Percentiles rank a stretch among this genome's conserved stretches.
Conservation (phyloP, 2,329 filamentous ascomycete genomes). For the Penicillium corylophilum region DNA sequence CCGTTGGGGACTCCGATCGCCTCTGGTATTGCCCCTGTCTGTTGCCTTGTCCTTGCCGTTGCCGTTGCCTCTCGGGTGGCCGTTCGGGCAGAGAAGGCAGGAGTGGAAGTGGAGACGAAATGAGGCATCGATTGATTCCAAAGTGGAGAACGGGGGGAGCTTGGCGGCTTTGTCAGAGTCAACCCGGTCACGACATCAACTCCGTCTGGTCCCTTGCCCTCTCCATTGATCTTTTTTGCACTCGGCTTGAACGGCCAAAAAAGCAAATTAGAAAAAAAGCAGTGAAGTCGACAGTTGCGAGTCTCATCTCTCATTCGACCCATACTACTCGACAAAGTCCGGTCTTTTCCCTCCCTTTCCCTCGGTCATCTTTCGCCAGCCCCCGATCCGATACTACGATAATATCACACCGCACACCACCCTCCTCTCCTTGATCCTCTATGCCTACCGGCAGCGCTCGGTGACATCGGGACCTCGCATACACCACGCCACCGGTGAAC, state of each 20-base stretch:
- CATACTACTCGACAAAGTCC: neutral
- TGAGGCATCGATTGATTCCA: conserved; percentile 15
- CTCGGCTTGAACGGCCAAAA: neutral
- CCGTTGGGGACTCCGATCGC: too few relatives aligned
- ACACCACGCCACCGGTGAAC: neutral
- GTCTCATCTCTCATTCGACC: neutral
- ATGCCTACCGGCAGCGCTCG: neutral
- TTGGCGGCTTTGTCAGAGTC: conserved; percentile 27
- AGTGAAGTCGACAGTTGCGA: neutral
- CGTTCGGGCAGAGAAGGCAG: neutral
- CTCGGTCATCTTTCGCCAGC: conserved; percentile 11
- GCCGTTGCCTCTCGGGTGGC: conserved; percentile 5
- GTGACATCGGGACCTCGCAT: neutral
- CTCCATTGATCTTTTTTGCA: conserved; percentile 5
- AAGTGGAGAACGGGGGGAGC: conserved; percentile 20
- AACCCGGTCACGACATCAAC: conserved; percentile 21
- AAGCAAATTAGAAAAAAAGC: neutral
- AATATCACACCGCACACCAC: neutral
- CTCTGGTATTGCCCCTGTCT: neutral
- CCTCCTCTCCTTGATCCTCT: neutral
- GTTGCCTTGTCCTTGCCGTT: too few relatives aligned
- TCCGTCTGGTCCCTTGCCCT: conserved; percentile 22
- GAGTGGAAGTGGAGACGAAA: neutral
- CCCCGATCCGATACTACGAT: neutral
- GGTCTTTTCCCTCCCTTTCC: conserved; percentile 7